Percentiles rank a stretch among this genome's conserved stretches.
Conservation (phyloP, 306 rosid species). For the Cotoneaster glaucophyllus region DNA sequence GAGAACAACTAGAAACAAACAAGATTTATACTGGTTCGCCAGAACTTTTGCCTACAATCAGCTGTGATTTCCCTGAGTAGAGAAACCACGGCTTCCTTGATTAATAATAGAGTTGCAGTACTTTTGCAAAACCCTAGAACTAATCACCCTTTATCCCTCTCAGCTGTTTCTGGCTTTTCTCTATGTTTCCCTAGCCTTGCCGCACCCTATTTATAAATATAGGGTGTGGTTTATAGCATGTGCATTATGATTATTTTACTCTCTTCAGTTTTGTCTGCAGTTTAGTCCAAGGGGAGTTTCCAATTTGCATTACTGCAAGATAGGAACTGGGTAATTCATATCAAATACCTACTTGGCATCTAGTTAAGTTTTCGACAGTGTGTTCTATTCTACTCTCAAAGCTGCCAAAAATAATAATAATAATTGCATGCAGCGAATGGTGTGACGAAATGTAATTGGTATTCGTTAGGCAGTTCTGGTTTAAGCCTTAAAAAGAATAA, state of each 20-base stretch:
- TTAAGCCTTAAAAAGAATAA: not conserved
- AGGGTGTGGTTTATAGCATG: too few species aligned
- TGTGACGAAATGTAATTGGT: not conserved
- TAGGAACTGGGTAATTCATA: not conserved
- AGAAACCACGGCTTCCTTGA: too few species aligned
- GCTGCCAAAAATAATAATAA: not conserved
- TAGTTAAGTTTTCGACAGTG: not conserved
- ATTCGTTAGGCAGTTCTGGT: not conserved
- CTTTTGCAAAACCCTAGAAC: too few species aligned
- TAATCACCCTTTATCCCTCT: too few species aligned
- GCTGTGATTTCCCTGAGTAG: too few species aligned
- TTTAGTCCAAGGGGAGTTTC: not conserved
- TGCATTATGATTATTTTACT: not conserved
- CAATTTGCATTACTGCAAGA: not conserved
- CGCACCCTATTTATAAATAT: too few species aligned
- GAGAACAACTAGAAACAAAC: too few species aligned
- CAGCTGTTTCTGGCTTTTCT: too few species aligned
- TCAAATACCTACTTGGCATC: not conserved
- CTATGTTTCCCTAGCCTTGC: too few species aligned
- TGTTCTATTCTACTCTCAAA: not conserved
- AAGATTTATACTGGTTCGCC: too few species aligned
- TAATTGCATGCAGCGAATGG: not conserved
- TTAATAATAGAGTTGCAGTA: too few species aligned
- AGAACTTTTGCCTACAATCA: too few species aligned
- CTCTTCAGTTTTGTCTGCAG: not conserved